phyloP scores from a whole-genome alignment of 179 eudicot genomes.

The Monotropa hypopitys region DNA sequence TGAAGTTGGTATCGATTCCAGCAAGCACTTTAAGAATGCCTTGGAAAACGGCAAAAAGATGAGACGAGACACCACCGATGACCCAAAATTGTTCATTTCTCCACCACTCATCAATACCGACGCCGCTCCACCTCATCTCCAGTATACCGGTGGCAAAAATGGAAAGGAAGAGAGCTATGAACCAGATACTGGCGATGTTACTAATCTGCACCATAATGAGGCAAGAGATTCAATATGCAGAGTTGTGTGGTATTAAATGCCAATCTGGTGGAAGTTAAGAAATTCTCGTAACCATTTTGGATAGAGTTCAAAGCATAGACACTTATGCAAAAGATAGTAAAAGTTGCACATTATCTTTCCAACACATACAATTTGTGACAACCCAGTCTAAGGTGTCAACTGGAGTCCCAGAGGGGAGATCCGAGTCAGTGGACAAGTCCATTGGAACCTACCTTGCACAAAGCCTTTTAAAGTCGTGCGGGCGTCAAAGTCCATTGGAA shows the following conservation, averaged over 20 bases:
- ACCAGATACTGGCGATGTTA: slow-evolving; percentile 65
- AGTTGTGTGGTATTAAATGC: background rate
- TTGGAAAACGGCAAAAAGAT: slow-evolving; percentile 70
- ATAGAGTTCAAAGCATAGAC: background rate
- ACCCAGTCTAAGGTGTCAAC: too few relatives aligned
- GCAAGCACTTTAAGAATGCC: slow-evolving; percentile 70
- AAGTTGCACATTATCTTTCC: background rate
- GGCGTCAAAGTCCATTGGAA: too few relatives aligned
- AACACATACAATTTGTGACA: background rate
- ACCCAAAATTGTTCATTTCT: slow-evolving; percentile 88
- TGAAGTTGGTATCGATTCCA: slow-evolving; percentile 66
- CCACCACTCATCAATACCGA: slow-evolving; percentile 80
- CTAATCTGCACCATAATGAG: slow-evolving; percentile 39
- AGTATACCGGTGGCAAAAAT: slow-evolving; percentile 67
- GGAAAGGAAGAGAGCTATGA: slow-evolving; percentile 55
- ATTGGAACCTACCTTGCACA: too few relatives aligned
- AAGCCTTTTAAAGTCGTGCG: too few relatives aligned
- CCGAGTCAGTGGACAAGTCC: too few relatives aligned
- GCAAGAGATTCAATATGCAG: background rate
- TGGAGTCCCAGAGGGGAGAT: too few relatives aligned
- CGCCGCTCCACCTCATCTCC: slow-evolving; percentile 84
- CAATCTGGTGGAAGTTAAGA: background rate
- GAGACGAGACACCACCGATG: slow-evolving; percentile 77
- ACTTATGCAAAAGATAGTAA: background rate
- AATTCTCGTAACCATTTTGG: background rate